phyloP scores from a whole-genome alignment of 352 stramenopile genomes.

The Phytophthora macrochlamydospora region DNA sequence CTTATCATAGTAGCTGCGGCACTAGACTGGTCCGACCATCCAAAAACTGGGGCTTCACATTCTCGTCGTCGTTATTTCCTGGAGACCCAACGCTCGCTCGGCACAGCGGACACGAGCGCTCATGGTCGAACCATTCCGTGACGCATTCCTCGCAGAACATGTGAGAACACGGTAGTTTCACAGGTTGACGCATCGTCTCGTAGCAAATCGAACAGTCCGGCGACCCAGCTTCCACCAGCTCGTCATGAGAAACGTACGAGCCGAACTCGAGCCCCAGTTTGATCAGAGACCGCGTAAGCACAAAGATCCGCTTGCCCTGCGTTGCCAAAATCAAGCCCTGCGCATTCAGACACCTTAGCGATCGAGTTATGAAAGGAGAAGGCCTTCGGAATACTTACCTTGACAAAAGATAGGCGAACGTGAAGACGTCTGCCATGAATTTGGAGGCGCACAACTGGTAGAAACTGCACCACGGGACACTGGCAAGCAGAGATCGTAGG shows the following conservation, averaged over 20 bases:
- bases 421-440: constrained; percentile 77
- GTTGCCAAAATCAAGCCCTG: constrained; percentile 63
- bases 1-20: constrained; percentile 68
- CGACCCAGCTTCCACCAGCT: constrained; percentile 60
- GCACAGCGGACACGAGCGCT: constrained; percentile 81
- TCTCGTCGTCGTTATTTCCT: constrained; percentile 25
- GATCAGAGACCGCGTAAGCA: constrained; percentile 59
- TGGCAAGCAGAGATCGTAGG: constrained; percentile 56
- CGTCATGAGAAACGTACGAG: constrained; percentile 63
- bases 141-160: constrained; percentile 89
- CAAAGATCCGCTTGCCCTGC: constrained; percentile 56
- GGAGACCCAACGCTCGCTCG: constrained; percentile 53
- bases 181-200: constrained; percentile 68
- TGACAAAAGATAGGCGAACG: constrained; percentile 78
- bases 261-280: constrained; percentile 72
- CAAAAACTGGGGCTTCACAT: constrained; percentile 72
- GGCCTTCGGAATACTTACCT: constrained; percentile 36
- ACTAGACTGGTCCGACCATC: constrained; percentile 80
- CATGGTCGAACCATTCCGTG: constrained; percentile 84
- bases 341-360: background rate
- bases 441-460: constrained; percentile 79
- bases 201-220: constrained; percentile 88
- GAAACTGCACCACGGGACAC: constrained; percentile 77
- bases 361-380: background rate
- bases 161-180: constrained; percentile 79